phyloP scores from a whole-genome alignment of 23 red algal genomes.

The Gracilaria domingensis region DNA sequence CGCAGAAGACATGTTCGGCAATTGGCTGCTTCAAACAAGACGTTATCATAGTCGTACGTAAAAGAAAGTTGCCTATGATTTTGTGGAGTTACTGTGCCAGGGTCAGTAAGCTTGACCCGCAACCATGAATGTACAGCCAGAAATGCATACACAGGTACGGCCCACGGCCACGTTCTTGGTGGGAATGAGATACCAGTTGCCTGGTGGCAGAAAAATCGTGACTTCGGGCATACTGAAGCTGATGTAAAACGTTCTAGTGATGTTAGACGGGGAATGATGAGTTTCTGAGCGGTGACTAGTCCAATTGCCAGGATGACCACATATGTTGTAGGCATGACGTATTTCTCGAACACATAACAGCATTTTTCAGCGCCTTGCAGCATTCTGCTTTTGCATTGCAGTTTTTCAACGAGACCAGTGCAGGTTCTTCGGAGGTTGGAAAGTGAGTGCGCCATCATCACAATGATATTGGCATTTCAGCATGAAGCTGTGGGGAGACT shows the following conservation, averaged over 20 bases:
- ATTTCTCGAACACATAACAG: slow-evolving; percentile 52
- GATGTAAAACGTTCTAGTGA: not conserved
- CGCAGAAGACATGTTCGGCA: slow-evolving; percentile 62
- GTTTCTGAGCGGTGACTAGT: slow-evolving; percentile 5
- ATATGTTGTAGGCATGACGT: slow-evolving; percentile 70
- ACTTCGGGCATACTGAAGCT: slow-evolving; percentile 45
- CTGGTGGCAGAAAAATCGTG: slow-evolving; percentile 57
- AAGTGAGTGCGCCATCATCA: not conserved
- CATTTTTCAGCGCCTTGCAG: not conserved
- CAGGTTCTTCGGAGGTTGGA: not conserved
- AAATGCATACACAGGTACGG: slow-evolving; percentile 27
- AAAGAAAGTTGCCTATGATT: not conserved
- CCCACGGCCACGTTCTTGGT: slow-evolving; percentile 16
- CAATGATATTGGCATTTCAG: no score
- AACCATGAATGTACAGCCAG: slow-evolving; percentile 49
- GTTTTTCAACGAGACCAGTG: not conserved
- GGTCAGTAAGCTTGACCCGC: slow-evolving; percentile 52
- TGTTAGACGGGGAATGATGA: slow-evolving; percentile 27
- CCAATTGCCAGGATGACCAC: slow-evolving; percentile 20
- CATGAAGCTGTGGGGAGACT: no score
- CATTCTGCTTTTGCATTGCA: not conserved
- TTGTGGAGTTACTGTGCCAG: slow-evolving; percentile 12
- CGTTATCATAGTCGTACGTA: slow-evolving; percentile 38
- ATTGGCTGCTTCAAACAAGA: slow-evolving; percentile 9
- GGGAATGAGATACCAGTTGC: slow-evolving; percentile 40